A percentile compares a stretch with the other conserved stretches of the same genome.
phyloP scores from a whole-genome alignment of 805 yeast genomes.

The Millerozyma acaciae region DNA sequence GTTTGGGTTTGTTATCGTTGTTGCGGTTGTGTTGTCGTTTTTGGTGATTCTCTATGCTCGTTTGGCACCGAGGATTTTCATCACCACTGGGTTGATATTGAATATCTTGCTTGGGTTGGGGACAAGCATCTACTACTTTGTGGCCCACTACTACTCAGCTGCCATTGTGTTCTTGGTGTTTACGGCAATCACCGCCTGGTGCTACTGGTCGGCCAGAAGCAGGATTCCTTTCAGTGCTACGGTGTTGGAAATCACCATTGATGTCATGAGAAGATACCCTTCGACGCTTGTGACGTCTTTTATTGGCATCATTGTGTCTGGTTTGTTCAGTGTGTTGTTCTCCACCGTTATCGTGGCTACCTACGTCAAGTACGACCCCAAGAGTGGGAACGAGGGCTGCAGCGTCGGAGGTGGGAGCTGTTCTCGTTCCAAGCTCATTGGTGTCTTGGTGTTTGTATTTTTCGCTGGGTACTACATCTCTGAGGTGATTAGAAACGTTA shows the following conservation, averaged over 20 bases:
- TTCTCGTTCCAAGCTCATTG: constrained; percentile 58
- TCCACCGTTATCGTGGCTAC: constrained; percentile 67
- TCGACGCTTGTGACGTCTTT: constrained; percentile 60
- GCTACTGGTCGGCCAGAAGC: constrained; percentile 67
- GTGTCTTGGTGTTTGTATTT: constrained; percentile 66
- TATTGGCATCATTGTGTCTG: constrained; percentile 55
- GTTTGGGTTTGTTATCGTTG: constrained; percentile 59
- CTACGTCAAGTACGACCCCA: constrained; percentile 72
- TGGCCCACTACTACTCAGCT: constrained; percentile 68
- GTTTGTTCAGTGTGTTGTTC: constrained; percentile 64
- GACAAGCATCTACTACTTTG: constrained; percentile 71
- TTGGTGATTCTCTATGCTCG: constrained; percentile 60
- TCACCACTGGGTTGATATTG: constrained; percentile 61
- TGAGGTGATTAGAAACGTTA: constrained; percentile 75
- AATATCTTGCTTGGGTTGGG: constrained; percentile 70
- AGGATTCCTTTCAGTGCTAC: constrained; percentile 75
- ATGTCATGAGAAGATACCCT: constrained; percentile 71
- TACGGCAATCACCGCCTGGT: constrained; percentile 59
- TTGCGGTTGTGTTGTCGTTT: constrained; percentile 56
- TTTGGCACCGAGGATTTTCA: constrained; percentile 60
- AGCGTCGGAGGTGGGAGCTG: constrained; percentile 48
- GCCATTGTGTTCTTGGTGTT: constrained; percentile 72
- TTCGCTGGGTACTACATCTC: constrained; percentile 82
- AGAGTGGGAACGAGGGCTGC: constrained; percentile 51
- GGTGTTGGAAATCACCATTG: constrained; percentile 66